Evolutionary conservation across 2,329 filamentous ascomycete genomes (phyloP).

Genomic region (Cyanodermella asteris): DNA sequence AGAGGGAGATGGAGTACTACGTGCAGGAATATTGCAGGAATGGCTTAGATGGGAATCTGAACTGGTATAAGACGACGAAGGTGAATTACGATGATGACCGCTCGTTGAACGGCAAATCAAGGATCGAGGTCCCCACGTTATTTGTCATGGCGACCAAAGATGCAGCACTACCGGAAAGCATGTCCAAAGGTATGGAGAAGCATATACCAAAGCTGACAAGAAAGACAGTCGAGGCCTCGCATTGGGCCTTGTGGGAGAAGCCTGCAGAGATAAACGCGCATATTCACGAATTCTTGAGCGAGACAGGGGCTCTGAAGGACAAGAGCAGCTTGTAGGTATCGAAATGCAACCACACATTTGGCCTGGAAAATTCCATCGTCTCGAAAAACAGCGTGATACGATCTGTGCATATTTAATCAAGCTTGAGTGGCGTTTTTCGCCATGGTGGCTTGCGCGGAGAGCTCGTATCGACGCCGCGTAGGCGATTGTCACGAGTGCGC

Average conservation of each 20-base stretch:
- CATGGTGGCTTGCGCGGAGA: too few species aligned
- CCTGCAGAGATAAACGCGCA: slow-evolving; percentile 47
- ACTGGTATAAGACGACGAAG: slow-evolving; percentile 64
- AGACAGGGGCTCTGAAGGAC: slow-evolving; percentile 19
- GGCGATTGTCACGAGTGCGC: too few species aligned
- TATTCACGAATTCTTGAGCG: slow-evolving; percentile 45
- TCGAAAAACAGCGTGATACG: too few species aligned
- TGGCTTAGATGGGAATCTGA: slow-evolving; percentile 58
- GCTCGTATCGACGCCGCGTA: too few species aligned
- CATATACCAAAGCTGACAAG: slow-evolving; percentile 42
- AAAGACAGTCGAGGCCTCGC: slow-evolving; percentile 44
- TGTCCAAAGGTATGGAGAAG: slow-evolving; percentile 51
- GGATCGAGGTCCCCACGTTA: slow-evolving; percentile 42
- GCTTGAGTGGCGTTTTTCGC: too few species aligned
- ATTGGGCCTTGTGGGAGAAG: slow-evolving; percentile 69
- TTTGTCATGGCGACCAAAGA: slow-evolving; percentile 57
- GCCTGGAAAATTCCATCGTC: too few species aligned
- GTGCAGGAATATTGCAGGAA: slow-evolving; percentile 45
- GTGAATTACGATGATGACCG: slow-evolving; percentile 60
- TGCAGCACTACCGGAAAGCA: slow-evolving; percentile 44
- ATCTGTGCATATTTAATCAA: too few species aligned
- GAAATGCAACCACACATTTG: too few species aligned
- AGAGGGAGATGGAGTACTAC: slow-evolving; percentile 54
- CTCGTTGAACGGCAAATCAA: slow-evolving; percentile 15
- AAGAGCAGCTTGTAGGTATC: slow-evolving; percentile 3